These are phyloP conservation scores for Myxozyma mucilagina DNA, from an alignment of 805 yeast species.

Conservation along the genomic window DNA sequence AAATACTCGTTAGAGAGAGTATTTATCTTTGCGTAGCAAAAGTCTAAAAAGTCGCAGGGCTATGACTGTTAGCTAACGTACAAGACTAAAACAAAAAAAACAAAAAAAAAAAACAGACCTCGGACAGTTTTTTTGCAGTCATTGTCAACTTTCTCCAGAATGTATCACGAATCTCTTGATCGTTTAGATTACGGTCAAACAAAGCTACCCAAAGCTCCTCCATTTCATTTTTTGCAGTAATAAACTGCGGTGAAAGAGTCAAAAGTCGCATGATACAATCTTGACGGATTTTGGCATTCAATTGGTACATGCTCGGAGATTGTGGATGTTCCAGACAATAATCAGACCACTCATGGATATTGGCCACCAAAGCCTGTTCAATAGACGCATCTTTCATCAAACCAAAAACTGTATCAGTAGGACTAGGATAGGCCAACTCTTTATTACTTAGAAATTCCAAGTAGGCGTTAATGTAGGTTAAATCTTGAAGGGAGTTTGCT, in stretches of 20 bases:
- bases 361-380: constrained; percentile 1
- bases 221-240: not conserved
- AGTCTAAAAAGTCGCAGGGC: constrained; percentile 19
- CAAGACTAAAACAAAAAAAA: not conserved
- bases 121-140: not conserved
- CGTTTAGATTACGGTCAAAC: not conserved
- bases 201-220: constrained; percentile 11
- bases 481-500: constrained; percentile 14
- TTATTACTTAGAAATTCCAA: not conserved
- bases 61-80: not conserved
- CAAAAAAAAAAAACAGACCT: not conserved
- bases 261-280: constrained; percentile 10
- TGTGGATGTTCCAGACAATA: not conserved
- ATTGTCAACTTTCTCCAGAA: constrained; percentile 10
- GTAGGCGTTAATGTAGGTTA: constrained; percentile 10
- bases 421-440: not conserved
- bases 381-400: not conserved
- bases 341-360: constrained; percentile 6
- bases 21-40: constrained; percentile 13
- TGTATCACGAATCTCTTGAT: constrained; percentile 1
- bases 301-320: constrained; percentile 1
- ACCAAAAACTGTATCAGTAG: not conserved
- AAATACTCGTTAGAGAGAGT: constrained; percentile 1
- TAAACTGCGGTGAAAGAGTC: constrained; percentile 1
- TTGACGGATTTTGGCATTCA: constrained; percentile 18